Percentiles rank a stretch among this genome's conserved stretches.
phyloP scores from a whole-genome alignment of 345 rosid genomes.

The Corchorus olitorius region DNA sequence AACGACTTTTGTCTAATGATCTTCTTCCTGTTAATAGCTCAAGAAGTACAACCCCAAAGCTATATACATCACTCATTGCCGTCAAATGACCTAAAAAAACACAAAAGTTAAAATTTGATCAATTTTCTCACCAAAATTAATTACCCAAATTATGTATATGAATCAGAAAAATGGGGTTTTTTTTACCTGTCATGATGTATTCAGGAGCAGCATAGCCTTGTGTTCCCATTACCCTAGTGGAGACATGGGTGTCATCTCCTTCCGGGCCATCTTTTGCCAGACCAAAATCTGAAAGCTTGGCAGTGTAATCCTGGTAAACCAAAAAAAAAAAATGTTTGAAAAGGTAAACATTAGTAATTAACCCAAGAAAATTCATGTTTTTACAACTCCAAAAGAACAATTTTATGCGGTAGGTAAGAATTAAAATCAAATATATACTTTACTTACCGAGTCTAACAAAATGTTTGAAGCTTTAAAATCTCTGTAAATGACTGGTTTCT shows the following conservation, averaged over 20 bases:
- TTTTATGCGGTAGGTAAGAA: not conserved
- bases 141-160: not conserved
- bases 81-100: conserved; percentile 60
- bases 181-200: conserved; percentile 83
- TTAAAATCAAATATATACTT: not conserved
- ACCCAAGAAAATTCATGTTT: not conserved
- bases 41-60: conserved; percentile 66
- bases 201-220: conserved; percentile 98
- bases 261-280: conserved; percentile 94
- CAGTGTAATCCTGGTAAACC: conserved; percentile 65
- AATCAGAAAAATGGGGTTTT: not conserved
- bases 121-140: not conserved
- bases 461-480: conserved; percentile 94
- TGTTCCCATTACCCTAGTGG: conserved; percentile 93
- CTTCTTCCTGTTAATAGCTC: conserved; percentile 68
- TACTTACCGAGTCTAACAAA: conserved; percentile 76
- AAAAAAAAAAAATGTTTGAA: not conserved
- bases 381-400: not conserved
- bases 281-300: conserved; percentile 89
- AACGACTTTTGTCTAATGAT: conserved; percentile 62
- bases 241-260: conserved; percentile 92
- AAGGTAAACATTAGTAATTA: conserved; percentile 4
- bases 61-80: conserved; percentile 69
- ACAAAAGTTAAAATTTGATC: not conserved
- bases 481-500: conserved; percentile 87